A percentile compares a stretch with the other conserved stretches of the same genome.
These are phyloP conservation scores for Fusarium stilboides DNA, from an alignment of 2,329 filamentous ascomycete genomes.

Conservation along the genomic window DNA sequence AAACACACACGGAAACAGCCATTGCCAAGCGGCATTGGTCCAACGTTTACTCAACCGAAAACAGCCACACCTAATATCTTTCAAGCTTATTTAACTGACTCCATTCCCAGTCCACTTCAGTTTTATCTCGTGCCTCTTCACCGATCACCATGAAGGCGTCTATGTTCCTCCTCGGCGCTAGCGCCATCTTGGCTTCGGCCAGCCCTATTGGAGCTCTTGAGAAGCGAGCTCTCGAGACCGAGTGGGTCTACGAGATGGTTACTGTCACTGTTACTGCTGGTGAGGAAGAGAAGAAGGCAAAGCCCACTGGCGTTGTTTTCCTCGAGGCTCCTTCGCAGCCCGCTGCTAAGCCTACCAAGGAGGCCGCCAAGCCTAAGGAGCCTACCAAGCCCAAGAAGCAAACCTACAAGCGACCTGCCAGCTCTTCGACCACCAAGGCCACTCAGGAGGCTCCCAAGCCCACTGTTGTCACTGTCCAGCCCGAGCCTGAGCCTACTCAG, in stretches of 20 bases:
- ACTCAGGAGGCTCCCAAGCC: slow-evolving; percentile 32
- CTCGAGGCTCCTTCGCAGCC: slow-evolving; percentile 39
- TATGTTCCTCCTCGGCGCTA: slow-evolving; percentile 60
- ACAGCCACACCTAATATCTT: slow-evolving; percentile 35
- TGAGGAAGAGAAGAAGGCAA: slow-evolving; percentile 33
- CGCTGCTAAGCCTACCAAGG: slow-evolving; percentile 22
- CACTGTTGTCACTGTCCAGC: slow-evolving; percentile 23
- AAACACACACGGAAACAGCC: slow-evolving; percentile 38
- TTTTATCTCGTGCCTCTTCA: slow-evolving; percentile 28
- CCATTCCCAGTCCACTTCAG: slow-evolving; percentile 34
- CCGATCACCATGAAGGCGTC: slow-evolving; percentile 66
- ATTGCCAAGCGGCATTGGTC: slow-evolving; percentile 38
- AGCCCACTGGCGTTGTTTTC: slow-evolving; percentile 47
- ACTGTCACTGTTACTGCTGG: slow-evolving; percentile 63
- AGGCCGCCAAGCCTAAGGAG: slow-evolving; percentile 21
- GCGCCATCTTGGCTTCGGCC: slow-evolving; percentile 63
- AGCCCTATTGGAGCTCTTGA: slow-evolving; percentile 56
- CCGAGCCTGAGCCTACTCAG: slow-evolving; percentile 15
- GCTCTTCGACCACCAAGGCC: slow-evolving; percentile 29
- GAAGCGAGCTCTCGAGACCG: slow-evolving; percentile 59
- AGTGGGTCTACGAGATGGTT: slow-evolving; percentile 59
- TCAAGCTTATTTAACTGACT: slow-evolving; percentile 46
- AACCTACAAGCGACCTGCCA: slow-evolving; percentile 17
- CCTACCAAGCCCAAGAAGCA: slow-evolving; percentile 32
- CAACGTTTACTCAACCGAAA: slow-evolving; percentile 29